phyloP scores from a whole-genome alignment of 2,329 filamentous ascomycete species.

The Triangularia setosa region DNA sequence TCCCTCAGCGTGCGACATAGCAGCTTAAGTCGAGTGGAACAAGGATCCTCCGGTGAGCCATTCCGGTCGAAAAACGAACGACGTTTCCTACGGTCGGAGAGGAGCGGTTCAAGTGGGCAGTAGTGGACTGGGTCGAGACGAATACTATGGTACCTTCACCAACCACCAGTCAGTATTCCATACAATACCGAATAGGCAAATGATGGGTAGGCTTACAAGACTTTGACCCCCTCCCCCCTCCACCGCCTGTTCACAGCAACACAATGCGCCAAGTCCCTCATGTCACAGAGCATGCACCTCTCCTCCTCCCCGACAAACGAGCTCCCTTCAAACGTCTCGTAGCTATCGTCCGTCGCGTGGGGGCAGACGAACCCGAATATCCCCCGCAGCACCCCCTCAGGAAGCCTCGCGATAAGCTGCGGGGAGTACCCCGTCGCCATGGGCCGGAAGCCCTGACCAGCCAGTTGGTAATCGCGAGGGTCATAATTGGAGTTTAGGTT shows the following conservation, averaged over 20 bases:
- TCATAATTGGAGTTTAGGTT: constrained; percentile 19
- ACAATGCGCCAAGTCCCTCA: constrained; percentile 81
- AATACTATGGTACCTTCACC: constrained; percentile 73
- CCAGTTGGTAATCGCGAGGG: constrained; percentile 20
- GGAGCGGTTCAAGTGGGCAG: constrained; percentile 78
- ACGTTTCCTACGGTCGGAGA: constrained; percentile 74
- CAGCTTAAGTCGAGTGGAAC: constrained; percentile 69
- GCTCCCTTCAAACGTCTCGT: constrained; percentile 75
- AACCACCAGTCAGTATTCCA: not conserved
- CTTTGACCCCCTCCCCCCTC: constrained; percentile 49
- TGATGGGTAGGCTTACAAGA: constrained; percentile 57
- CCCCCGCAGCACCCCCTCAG: constrained; percentile 64
- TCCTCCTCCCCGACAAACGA: constrained; percentile 52
- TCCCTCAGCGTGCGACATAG: constrained; percentile 80
- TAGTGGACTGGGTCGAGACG: constrained; percentile 94
- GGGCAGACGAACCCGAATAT: constrained; percentile 84
- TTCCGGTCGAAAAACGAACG: constrained; percentile 71
- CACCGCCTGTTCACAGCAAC: constrained; percentile 70
- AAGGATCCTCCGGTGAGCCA: constrained; percentile 74
- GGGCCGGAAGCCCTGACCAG: constrained; percentile 21
- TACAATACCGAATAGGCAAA: too few species aligned
- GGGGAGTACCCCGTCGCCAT: constrained; percentile 41
- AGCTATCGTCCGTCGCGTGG: constrained; percentile 71
- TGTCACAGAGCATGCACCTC: constrained; percentile 89
- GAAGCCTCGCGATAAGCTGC: constrained; percentile 51